These are phyloP conservation scores for Dimocarpus longan DNA, from an alignment of 345 rosid genomes.

Conservation along the genomic window DNA sequence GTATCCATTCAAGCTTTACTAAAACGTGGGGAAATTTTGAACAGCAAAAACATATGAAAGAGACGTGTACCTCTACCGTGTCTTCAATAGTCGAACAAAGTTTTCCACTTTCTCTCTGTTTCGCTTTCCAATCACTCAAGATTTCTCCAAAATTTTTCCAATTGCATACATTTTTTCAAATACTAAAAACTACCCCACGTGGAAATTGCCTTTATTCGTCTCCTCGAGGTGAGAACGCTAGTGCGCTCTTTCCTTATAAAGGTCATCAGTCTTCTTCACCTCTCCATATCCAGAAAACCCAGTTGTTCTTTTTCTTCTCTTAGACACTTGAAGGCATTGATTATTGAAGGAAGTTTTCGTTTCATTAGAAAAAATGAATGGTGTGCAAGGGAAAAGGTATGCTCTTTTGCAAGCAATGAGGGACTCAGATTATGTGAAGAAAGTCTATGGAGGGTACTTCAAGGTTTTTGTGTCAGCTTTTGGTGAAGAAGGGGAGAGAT, in stretches of 20 bases:
- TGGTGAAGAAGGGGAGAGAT: slow-evolving; percentile 76
- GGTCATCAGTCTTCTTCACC: background rate
- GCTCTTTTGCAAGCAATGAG: slow-evolving; percentile 67
- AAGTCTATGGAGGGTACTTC: slow-evolving; percentile 76
- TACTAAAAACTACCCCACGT: background rate
- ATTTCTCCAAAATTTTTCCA: no score
- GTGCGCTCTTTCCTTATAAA: background rate
- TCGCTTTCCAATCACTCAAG: no score
- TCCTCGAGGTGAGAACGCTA: background rate
- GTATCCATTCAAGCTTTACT: no score
- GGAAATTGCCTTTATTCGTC: background rate
- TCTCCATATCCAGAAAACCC: background rate
- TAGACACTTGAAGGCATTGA: no score
- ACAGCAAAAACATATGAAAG: no score
- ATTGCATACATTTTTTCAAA: background rate
- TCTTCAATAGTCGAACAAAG: no score
- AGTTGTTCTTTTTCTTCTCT: no score
- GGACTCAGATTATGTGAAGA: slow-evolving; percentile 76
- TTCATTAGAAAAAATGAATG: background rate
- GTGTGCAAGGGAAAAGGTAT: slow-evolving; percentile 35
- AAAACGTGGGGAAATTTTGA: no score
- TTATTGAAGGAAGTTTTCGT: no score
- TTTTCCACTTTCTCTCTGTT: no score
- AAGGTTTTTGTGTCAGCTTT: slow-evolving; percentile 71
- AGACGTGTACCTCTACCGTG: no score